phyloP scores from a whole-genome alignment of 177 flowering plant genomes.

The Vitis hybrid region DNA sequence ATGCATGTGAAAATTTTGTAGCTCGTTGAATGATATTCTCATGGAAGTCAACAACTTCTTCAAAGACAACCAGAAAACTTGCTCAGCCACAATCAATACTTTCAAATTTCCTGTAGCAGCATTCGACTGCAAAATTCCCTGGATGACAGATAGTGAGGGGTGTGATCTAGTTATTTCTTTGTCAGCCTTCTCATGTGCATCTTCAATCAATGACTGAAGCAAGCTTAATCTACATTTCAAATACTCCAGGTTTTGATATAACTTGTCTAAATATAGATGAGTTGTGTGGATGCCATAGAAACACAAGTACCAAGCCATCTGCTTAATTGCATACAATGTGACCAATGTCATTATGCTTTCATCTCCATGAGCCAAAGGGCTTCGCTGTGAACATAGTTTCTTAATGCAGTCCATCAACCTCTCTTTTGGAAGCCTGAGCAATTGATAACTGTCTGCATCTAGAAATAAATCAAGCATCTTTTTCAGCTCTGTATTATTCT shows the following conservation, averaged over 20 bases:
- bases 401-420: slow-evolving; percentile 38
- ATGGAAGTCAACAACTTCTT: slow-evolving; percentile 42
- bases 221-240: slow-evolving; percentile 33
- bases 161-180: slow-evolving; percentile 41
- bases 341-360: slow-evolving; percentile 29
- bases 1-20: slow-evolving; percentile 12
- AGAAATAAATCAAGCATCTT: slow-evolving; percentile 13
- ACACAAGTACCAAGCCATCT: slow-evolving; percentile 54
- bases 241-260: slow-evolving; percentile 30
- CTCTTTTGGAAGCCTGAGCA: slow-evolving; percentile 43
- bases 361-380: slow-evolving; percentile 17
- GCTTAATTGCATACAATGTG: slow-evolving; percentile 50
- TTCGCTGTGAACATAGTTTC: slow-evolving; percentile 5
- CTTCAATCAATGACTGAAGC: slow-evolving; percentile 38
- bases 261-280: slow-evolving; percentile 33
- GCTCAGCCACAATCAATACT: slow-evolving; percentile 51
- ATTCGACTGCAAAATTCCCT: slow-evolving; percentile 38
- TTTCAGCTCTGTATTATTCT: slow-evolving; percentile 28
- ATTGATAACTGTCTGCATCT: slow-evolving; percentile 19
- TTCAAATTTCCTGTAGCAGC: slow-evolving; percentile 24
- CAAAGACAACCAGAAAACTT: slow-evolving; percentile 52
- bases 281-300: slow-evolving; percentile 53
- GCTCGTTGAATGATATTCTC: slow-evolving; percentile 37
- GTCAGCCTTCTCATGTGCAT: slow-evolving; percentile 29
- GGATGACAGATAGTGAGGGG: slow-evolving; percentile 48